These are phyloP conservation scores for Scenedesmus sp. DNA, from an alignment of 163 green algal genomes.

Conservation along the genomic window DNA sequence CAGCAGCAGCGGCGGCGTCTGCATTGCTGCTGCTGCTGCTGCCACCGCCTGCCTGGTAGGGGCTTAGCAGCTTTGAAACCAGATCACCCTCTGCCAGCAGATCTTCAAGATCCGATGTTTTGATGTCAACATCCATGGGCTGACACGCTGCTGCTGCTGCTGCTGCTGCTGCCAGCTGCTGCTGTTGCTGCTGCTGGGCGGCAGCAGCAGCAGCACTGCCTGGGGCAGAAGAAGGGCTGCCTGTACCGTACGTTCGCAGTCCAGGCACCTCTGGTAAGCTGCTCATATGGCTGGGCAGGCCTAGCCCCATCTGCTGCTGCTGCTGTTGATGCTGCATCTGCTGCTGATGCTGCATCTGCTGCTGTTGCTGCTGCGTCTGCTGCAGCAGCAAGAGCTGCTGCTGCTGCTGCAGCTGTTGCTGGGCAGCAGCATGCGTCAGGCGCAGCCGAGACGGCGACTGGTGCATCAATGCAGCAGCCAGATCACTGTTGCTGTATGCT, in stretches of 20 bases:
- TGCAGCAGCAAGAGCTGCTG: neutral
- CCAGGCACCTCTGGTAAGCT: neutral
- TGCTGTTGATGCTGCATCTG: neutral
- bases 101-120: neutral
- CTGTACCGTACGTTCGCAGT: neutral
- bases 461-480: neutral
- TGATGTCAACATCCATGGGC: neutral
- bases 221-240: neutral
- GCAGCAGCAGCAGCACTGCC: neutral
- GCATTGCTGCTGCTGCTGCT: slow-evolving; percentile 16
- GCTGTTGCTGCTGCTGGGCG: neutral
- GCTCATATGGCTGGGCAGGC: neutral
- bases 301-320: slow-evolving; percentile 7
- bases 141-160: neutral
- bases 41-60: neutral
- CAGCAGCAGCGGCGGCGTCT: neutral
- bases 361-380: slow-evolving; percentile 1
- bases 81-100: neutral
- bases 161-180: neutral
- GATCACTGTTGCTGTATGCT: neutral
- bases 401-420: slow-evolving; percentile 1
- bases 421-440: neutral
- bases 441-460: neutral
- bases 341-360: slow-evolving; percentile 1
- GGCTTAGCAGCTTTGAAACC: neutral